phyloP scores from a whole-genome alignment of 176 grass and related monocot species.

The Oryza coarctata region DNA sequence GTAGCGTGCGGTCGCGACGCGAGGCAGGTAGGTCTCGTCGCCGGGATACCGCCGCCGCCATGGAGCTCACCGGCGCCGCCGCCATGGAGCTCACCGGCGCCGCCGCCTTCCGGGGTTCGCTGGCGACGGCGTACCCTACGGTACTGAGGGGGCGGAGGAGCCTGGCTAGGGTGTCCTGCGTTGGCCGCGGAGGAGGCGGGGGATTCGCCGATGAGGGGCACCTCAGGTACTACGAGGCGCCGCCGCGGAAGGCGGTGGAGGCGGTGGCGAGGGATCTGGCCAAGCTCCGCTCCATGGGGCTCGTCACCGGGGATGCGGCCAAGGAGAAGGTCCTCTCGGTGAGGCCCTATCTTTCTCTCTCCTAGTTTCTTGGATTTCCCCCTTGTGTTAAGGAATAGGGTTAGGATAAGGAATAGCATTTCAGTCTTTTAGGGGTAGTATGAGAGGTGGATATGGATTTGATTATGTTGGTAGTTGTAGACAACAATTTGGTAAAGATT shows the following conservation, averaged over 20 bases:
- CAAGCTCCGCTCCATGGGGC: conserved; percentile 32
- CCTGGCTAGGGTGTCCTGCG: conserved; percentile 36
- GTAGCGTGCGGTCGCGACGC: not conserved
- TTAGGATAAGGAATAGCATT: not conserved
- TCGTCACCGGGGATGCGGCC: conserved; percentile 24
- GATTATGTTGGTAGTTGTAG: not conserved
- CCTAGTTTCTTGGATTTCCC: not conserved
- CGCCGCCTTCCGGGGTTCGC: not conserved
- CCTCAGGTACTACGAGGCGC: conserved; percentile 35
- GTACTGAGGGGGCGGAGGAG: not conserved
- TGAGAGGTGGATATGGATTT: not conserved
- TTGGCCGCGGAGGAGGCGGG: not conserved
- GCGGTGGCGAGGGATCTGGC: conserved; percentile 33
- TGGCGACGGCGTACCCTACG: not conserved
- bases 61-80: conserved; percentile 42
- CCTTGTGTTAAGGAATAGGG: not conserved
- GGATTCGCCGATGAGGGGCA: conserved; percentile 40
- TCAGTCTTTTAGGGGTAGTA: not conserved
- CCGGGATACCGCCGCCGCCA: conserved; percentile 8
- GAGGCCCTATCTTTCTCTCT: not conserved
- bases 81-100: conserved; percentile 47
- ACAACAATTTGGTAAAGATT: not conserved
- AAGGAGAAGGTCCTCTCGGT: conserved; percentile 51
- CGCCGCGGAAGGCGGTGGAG: conserved; percentile 44
- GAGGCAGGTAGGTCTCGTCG: conserved; percentile 15